These are phyloP conservation scores for Macroventuria anomochaeta DNA, from an alignment of 2,329 filamentous ascomycete species.

Conservation along the genomic window DNA sequence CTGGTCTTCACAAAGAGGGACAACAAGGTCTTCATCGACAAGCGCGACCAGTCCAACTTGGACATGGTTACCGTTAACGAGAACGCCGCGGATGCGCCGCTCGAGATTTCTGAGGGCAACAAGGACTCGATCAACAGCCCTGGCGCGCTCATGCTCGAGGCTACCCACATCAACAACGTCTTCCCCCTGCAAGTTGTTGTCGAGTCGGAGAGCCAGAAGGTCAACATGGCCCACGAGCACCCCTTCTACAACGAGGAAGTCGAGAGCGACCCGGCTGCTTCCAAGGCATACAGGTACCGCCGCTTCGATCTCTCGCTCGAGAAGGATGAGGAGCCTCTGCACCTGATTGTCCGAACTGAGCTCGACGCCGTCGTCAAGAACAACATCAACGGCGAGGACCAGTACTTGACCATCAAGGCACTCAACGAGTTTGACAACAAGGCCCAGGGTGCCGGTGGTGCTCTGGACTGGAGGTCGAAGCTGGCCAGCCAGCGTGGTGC, in stretches of 20 bases:
- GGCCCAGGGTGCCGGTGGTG: conserved; percentile 91
- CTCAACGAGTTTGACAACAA: conserved; percentile 99
- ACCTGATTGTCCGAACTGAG: conserved; percentile 93
- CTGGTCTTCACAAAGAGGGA: conserved; percentile 91
- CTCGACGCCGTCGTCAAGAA: conserved; percentile 96
- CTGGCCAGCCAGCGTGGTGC: conserved; percentile 93
- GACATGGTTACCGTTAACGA: conserved; percentile 99
- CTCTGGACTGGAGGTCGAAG: conserved; percentile 96
- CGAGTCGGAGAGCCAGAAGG: conserved; percentile 79
- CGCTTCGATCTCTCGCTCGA: conserved; percentile 94
- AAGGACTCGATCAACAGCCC: conserved; percentile 96
- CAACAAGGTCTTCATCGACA: conserved; percentile 98
- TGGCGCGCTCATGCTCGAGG: conserved; percentile 90
- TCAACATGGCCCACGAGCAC: conserved; percentile 86
- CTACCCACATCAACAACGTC: conserved; percentile 99
- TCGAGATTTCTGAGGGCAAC: conserved; percentile 89
- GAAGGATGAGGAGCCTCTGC: conserved; percentile 86
- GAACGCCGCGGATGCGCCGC: conserved; percentile 92
- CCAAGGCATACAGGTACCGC: conserved; percentile 98
- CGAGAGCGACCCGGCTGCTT: conserved; percentile 91
- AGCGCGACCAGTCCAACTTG: conserved; percentile 91
- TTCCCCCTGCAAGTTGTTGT: conserved; percentile 94
- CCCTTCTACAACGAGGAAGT: conserved; percentile 96
- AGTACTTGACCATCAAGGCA: conserved; percentile 90
- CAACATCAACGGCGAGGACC: conserved; percentile 87